Base-by-base conservation (phyloP, 129 eudicot genomes). In the Flaveria sonorensis region DNA sequence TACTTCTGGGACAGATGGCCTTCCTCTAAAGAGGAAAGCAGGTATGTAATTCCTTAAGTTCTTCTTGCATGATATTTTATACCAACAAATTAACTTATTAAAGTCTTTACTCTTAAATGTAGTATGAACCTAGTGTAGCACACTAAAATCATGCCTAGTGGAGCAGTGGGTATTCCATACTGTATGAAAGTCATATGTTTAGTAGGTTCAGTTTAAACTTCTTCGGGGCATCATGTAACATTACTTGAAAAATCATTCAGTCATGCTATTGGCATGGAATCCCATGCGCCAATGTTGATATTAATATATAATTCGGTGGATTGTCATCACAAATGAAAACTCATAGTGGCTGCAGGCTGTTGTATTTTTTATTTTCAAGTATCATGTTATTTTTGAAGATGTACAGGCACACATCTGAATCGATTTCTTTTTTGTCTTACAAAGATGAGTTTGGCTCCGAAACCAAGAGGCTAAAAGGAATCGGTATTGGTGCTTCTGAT, bases 401-500 rank as follows among this genome's bases (percentile, higher is more conserved):
- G 21, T 19, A 69, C 43, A 61, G 15, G 10, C 32, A 3, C 70
- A 20, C 24, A n/a, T 77, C 59, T 77, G 32, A 60, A 52, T 42
- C 39, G 36, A 52, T 5, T 13, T 28, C 32, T 28, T 66, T 26
- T 52, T 78, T 83, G 55, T 81, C 52, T 60, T 70, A 67, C 67
- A 72, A 68, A 94, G 98, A 87, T 80, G 93, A 81, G 36, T 70
- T 79, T 78, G 89, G 78, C 60, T 71, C 81, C 19, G 93, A 88
- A 73, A 83, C 71, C 82, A 89, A 91, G 84, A 89, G 97, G 80
- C 80, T 76, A 39, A 91, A 90, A 82, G 98, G 98, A 83, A 91
- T 94, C 68, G 98, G 98, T 24, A 86, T 94, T 43, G 98, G 97
- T 79, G 85, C 92, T 81, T 83, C 90, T 32, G 96, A 91, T 84